Base-by-base conservation (phyloP, 2,329 filamentous ascomycete species). In the Fusarium euwallaceae region DNA sequence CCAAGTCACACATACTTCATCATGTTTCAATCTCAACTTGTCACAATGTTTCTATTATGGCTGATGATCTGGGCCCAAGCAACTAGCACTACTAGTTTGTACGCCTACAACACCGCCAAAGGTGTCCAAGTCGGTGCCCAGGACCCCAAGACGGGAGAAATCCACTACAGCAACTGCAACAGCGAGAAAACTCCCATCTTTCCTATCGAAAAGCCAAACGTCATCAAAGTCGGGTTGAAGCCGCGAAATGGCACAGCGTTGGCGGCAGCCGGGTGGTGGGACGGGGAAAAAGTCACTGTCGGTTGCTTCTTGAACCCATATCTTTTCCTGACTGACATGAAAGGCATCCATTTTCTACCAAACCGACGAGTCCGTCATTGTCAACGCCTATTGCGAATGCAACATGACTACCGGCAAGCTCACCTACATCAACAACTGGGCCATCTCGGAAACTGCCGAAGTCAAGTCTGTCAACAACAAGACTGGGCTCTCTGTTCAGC, bases 91-190 rank as follows among this genome's bases (percentile, higher is more conserved):
- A 9, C 29, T 16, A 20, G 51, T 29, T 36, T 63, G 45, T 39
- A 63, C 14, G 61, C 61, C 10, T 63, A 24, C 22, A 53, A 20
- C 41, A 63, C 61, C 10, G n/a, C n/a, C 14, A 45, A 22, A 29
- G n/a, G 32, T 9, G 36, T 63, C 34, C 61, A 63, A 22, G 45
- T 63, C 61, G 32, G 17, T 4, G 45, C 39, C 4, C 61, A 63
- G 22, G 61, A 63, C 29, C 27, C 34, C 41, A 48, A 14, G 29
- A 55, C 61, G 2, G 61, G 45, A n/a, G 45, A 32, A 8, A 55
- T 63, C 17, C 20, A 24, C 43, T 55, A 63, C 34, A 63, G 61
- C 34, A 63, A 41, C 34, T 63, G 61, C 45, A 63, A 63, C 16
- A 55, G 45, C 22, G 22, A 41, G n/a, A 55, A 29, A 12, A 63